Base-by-base conservation (phyloP, 306 rosid genomes). In the Luffa acutangula region DNA sequence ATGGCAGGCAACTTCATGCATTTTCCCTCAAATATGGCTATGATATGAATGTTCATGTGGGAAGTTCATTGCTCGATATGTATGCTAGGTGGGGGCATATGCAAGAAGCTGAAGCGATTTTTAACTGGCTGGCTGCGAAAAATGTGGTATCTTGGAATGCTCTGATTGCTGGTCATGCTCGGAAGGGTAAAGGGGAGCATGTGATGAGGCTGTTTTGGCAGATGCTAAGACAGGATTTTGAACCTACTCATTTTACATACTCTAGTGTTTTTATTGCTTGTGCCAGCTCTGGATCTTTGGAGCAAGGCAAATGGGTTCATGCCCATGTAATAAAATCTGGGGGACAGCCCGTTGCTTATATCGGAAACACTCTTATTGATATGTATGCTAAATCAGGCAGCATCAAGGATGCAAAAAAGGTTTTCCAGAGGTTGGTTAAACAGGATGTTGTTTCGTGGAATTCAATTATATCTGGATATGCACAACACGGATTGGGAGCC, bases 61-160 rank as follows among this genome's bases (percentile, higher is more conserved):
- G 83, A 25, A 81, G 83, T 76, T 75, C 83, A 36, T 49, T 81
- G 21, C 66, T 81, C 3, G 83, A 81, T 21, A 75, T 81, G 83
- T 81, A 81, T 81, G 64, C 83, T 63, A 75, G 83, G 80, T 81
- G 79, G 56, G 83, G 65, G 13, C 64, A 48, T 52, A 36, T 81
- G 80, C 65, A 18, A 31, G 83, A 81, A 62, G 83, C 80, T 6
- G 31, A 20, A 14, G 54, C 54, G 8, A 39, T 81, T 10, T 81
- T 81, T 25, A 62, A 81, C 5, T 18, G 54, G 33, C 9, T 81
- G 73, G 67, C 51, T 33, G 46, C 45, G 1, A 81, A 81, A 36
- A 81, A 81, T 14, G 83, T 75, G 42, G 83, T 81, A 52, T 81
- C 80, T 75, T 81, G 83, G 83, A 81, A 81, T 81, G 83, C 80